Conservation (phyloP, 495 filamentous ascomycete genomes). For the Aspergillus sclerotioniger region DNA sequence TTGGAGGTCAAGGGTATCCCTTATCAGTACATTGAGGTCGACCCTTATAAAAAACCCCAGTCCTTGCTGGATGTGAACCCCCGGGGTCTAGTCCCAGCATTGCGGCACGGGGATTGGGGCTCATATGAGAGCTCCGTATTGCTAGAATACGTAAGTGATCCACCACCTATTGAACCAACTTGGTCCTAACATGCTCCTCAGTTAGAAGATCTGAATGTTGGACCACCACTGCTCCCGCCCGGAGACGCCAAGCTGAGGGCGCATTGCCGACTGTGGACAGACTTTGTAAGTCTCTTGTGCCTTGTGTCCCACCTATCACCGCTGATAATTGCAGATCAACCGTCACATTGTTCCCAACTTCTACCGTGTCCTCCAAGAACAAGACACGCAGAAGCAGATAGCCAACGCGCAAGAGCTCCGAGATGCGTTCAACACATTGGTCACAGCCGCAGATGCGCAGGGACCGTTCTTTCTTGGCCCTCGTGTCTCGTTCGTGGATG, state of each 20-base stretch:
- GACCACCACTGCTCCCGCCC: conserved; percentile 62
- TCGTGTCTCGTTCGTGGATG: conserved; percentile 73
- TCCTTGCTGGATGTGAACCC: conserved; percentile 81
- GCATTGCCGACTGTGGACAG: conserved; percentile 79
- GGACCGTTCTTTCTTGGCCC: conserved; percentile 84
- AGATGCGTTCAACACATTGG: conserved; percentile 66
- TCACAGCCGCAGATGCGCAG: conserved; percentile 63
- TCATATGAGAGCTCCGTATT: conserved; percentile 85
- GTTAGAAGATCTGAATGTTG: conserved; percentile 74
- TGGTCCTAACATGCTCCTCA: conserved; percentile 26
- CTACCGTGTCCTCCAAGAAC: conserved; percentile 72
- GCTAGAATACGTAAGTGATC: conserved; percentile 73
- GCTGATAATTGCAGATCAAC: conserved; percentile 62
- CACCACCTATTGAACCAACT: neutral
- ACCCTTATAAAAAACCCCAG: conserved; percentile 81
- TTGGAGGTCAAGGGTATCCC: conserved; percentile 79
- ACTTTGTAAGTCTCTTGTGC: conserved; percentile 62
- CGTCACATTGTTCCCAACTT: conserved; percentile 78
- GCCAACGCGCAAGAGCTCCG: conserved; percentile 63
- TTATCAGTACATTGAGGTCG: conserved; percentile 92
- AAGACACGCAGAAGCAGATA: conserved; percentile 62
- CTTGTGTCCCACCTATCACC: neutral
- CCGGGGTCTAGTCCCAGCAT: conserved; percentile 80
- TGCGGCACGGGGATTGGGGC: conserved; percentile 82
- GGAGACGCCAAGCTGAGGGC: conserved; percentile 67